These are phyloP conservation scores for Heritiera littoralis DNA, from an alignment of 345 rosid species.

Conservation along the genomic window DNA sequence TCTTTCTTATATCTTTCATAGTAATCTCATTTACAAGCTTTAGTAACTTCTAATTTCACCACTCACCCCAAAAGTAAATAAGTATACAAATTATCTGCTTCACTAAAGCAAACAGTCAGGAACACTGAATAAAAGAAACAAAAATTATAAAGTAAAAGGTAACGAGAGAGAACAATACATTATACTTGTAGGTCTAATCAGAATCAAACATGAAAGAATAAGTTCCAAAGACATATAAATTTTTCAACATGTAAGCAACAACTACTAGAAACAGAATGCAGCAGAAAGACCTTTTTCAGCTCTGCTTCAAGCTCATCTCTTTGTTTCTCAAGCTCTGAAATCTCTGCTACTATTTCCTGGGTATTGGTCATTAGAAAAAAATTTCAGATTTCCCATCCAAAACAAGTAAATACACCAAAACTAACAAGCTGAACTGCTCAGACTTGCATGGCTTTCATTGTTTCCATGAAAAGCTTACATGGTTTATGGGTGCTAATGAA, in stretches of 20 bases:
- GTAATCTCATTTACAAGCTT: not conserved
- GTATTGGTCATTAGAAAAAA: constrained; percentile 20
- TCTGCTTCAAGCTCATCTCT: constrained; percentile 91
- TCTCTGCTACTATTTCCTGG: constrained; percentile 87
- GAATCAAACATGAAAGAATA: not conserved
- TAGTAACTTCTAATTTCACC: not conserved
- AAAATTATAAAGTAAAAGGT: not conserved
- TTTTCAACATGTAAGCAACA: constrained; percentile 1
- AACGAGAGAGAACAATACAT: not conserved
- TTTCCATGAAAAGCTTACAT: not conserved
- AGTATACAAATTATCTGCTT: not conserved
- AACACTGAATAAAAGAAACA: not conserved
- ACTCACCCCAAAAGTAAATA: not conserved
- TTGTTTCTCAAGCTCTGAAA: constrained; percentile 71
- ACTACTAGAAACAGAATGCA: not conserved
- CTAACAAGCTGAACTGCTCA: not conserved
- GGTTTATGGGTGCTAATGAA: not conserved
- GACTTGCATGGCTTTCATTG: constrained; percentile 7
- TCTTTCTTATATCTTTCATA: not conserved
- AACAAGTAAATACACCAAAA: not conserved
- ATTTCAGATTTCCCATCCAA: constrained; percentile 10
- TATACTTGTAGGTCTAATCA: not conserved
- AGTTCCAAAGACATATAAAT: not conserved
- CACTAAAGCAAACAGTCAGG: not conserved
- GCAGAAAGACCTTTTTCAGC: constrained; percentile 63